Evolutionary conservation across 257 asterid genomes (phyloP).

Genomic region (Lantana camara): DNA sequence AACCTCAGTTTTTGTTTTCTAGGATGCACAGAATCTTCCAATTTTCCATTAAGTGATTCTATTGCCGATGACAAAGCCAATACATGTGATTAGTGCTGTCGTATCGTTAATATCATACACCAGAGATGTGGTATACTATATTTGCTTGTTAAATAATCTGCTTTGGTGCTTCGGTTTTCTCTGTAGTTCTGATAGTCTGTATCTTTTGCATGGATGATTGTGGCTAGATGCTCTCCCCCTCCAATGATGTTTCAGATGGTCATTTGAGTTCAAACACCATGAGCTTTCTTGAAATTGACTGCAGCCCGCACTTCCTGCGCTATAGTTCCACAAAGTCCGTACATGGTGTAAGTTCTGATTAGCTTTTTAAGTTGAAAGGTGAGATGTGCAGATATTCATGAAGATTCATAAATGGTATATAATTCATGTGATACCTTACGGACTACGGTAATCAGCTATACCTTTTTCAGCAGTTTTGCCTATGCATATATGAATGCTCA

Average conservation of each 20-base stretch:
- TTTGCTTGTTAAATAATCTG: slow-evolving; percentile 14
- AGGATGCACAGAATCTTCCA: slow-evolving; percentile 53
- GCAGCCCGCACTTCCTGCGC: too few relatives aligned
- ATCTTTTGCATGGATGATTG: slow-evolving; percentile 11
- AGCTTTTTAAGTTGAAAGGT: too few relatives aligned
- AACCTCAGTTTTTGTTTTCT: slow-evolving; percentile 24
- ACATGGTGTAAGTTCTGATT: too few relatives aligned
- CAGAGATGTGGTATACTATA: slow-evolving; percentile 58
- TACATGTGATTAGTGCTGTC: slow-evolving; percentile 73
- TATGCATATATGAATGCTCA: slow-evolving; percentile 43
- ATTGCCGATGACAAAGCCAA: slow-evolving; percentile 68
- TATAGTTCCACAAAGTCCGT: too few relatives aligned
- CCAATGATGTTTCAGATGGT: not conserved
- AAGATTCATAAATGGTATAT: too few relatives aligned
- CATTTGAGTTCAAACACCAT: not conserved
- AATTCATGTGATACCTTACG: too few relatives aligned
- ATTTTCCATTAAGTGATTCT: slow-evolving; percentile 67
- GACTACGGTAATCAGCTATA: too few relatives aligned
- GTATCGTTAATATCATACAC: slow-evolving; percentile 75
- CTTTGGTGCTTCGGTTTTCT: slow-evolving; percentile 11
- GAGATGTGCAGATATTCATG: too few relatives aligned
- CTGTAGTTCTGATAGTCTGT: not conserved
- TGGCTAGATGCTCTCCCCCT: not conserved
- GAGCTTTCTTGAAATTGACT: too few relatives aligned
- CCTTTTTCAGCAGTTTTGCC: too few relatives aligned